Conservation (phyloP, 2,329 filamentous ascomycete species). For the Rhynchosporium graminicola region DNA sequence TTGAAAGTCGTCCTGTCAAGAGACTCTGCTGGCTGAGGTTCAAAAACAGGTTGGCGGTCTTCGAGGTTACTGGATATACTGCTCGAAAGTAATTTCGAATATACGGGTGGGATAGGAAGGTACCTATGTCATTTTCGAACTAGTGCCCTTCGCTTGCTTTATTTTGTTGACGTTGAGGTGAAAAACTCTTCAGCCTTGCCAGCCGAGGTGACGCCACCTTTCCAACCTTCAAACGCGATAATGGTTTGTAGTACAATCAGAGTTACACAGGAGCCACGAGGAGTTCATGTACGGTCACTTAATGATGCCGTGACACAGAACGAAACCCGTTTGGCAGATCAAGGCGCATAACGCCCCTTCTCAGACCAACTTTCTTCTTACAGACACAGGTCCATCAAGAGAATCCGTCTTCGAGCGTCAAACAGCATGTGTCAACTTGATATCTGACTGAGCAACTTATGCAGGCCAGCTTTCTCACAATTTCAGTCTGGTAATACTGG, state of each 20-base stretch:
- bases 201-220: conserved; percentile 10
- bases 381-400: not conserved
- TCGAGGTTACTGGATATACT: not conserved
- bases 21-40: not conserved
- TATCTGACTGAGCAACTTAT: not conserved
- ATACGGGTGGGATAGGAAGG: not conserved
- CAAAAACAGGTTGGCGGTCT: not conserved
- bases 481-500: not conserved
- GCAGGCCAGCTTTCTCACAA: not conserved
- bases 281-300: conserved; percentile 1
- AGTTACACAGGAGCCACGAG: conserved; percentile 13
- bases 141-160: conserved; percentile 4
- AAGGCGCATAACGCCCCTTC: not conserved
- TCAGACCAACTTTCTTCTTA: not conserved
- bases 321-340: not conserved
- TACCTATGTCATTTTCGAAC: not conserved
- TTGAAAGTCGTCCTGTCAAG: not conserved
- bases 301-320: conserved; percentile 1
- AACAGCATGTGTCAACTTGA: not conserved
- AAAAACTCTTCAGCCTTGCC: conserved; percentile 9
- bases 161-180: not conserved
- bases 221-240: conserved; percentile 9
- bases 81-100: not conserved
- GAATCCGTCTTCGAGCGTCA: not conserved
- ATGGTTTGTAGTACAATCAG: not conserved